Conservation (phyloP, 2,329 filamentous ascomycete species). For the Aspergillus pseudoviridinutans region DNA sequence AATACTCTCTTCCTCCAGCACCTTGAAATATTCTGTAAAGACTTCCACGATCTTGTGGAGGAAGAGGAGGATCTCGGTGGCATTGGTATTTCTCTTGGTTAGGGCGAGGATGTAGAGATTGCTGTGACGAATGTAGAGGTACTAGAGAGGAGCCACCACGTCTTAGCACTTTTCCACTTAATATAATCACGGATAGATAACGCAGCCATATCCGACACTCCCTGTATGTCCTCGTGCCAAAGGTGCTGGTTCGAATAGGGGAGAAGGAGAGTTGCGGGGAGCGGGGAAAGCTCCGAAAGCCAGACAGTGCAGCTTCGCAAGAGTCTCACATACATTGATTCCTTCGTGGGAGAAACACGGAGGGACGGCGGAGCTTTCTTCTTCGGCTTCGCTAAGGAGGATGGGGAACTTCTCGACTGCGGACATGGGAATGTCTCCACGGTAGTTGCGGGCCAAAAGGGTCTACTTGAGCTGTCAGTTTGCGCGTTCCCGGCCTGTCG, state of each 20-base stretch:
- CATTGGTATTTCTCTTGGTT: conserved; percentile 98
- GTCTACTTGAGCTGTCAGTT: conserved; percentile 57
- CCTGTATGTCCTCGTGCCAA: neutral
- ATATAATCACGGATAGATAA: conserved; percentile 10
- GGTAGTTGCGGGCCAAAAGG: conserved; percentile 95
- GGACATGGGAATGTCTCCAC: conserved; percentile 98
- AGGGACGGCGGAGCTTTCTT: conserved; percentile 95
- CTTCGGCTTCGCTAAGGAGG: conserved; percentile 94
- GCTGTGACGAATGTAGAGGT: conserved; percentile 98
- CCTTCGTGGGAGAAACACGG: conserved; percentile 98
- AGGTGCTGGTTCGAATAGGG: conserved; percentile 16
- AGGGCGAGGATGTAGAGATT: conserved; percentile 97
- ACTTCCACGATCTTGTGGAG: conserved; percentile 97
- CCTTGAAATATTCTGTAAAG: conserved; percentile 99
- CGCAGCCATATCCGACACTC: neutral
- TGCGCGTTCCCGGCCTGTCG: conserved; percentile 8
- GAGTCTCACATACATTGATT: conserved; percentile 71
- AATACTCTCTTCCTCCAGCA: conserved; percentile 96
- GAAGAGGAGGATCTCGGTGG: conserved; percentile 96
- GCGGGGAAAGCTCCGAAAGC: conserved; percentile 6
- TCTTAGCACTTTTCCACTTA: conserved; percentile 14
- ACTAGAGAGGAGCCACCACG: conserved; percentile 50
- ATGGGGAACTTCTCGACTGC: conserved; percentile 97
- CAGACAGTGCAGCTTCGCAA: conserved; percentile 1
- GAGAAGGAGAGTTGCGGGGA: conserved; percentile 6